phyloP scores from a whole-genome alignment of 75 land plant genomes.

The Larix kaempferi region DNA sequence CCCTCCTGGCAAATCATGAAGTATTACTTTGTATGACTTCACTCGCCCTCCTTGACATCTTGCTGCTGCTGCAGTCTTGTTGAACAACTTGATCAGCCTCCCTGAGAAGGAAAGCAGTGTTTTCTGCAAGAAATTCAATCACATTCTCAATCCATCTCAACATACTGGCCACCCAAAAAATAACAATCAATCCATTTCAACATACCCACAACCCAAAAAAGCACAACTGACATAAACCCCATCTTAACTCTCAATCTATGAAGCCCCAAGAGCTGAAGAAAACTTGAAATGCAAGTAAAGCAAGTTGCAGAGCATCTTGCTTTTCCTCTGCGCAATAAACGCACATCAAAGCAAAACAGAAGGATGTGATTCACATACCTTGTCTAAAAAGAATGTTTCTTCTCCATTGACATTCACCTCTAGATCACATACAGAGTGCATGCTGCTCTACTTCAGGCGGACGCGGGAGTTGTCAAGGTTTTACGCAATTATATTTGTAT shows the following conservation, averaged over 20 bases:
- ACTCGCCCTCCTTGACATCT: background rate
- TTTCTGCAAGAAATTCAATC: constrained; percentile 25
- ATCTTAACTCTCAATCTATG: too few relatives aligned
- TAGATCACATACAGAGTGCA: constrained; percentile 35
- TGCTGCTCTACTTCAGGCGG: background rate
- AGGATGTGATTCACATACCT: constrained; percentile 30
- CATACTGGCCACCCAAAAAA: background rate
- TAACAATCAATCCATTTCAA: background rate
- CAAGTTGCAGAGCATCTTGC: too few relatives aligned
- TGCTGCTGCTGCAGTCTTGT: constrained; percentile 17
- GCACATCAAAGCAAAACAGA: too few relatives aligned
- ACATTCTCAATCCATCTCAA: background rate
- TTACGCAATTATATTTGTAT: background rate
- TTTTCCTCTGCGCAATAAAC: too few relatives aligned
- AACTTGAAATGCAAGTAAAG: too few relatives aligned
- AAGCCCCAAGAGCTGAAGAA: too few relatives aligned
- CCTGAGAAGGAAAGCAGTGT: constrained; percentile 44
- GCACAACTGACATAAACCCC: too few relatives aligned
- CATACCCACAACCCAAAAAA: too few relatives aligned
- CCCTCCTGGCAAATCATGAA: constrained; percentile 84
- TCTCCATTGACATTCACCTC: constrained; percentile 72
- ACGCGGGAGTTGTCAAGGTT: background rate
- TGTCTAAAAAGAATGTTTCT: constrained; percentile 43
- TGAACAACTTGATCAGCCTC: constrained; percentile 38
- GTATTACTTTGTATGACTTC: constrained; percentile 33